Conservation (phyloP, 768 basidiomycete species). For the Chlorophyllum brunneum region DNA sequence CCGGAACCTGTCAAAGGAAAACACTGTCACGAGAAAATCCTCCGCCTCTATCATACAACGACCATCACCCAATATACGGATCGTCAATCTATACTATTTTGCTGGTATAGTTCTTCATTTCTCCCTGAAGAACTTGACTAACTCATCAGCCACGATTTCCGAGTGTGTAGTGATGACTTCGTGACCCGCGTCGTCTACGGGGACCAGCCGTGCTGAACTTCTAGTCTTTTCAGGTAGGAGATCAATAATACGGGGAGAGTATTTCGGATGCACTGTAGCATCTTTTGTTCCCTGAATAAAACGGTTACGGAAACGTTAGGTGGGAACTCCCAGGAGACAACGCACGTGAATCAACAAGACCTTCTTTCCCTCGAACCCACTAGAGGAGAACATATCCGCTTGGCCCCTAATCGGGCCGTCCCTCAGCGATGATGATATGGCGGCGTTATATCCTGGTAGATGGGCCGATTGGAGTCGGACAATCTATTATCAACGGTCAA, state of each 20-base stretch:
- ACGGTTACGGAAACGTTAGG: neutral
- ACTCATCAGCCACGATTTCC: constrained; percentile 26
- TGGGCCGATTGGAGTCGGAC: constrained; percentile 77
- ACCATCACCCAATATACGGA: neutral
- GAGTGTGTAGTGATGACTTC: constrained; percentile 46
- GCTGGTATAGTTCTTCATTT: neutral
- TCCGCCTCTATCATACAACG: neutral
- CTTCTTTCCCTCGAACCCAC: constrained; percentile 41
- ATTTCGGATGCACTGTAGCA: constrained; percentile 50
- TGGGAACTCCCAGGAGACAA: constrained; percentile 8
- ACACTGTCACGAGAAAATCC: neutral
- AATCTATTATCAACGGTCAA: constrained; percentile 36
- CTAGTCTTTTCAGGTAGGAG: constrained; percentile 36
- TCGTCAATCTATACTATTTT: too few species aligned
- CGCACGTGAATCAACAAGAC: constrained; percentile 67
- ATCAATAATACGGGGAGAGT: constrained; percentile 42
- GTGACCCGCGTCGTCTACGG: constrained; percentile 49
- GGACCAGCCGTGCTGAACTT: constrained; percentile 37
- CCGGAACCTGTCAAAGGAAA: neutral
- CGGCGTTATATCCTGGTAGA: constrained; percentile 69
- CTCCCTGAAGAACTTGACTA: constrained; percentile 7
- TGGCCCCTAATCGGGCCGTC: constrained; percentile 71
- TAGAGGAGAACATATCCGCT: constrained; percentile 45
- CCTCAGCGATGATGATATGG: constrained; percentile 71
- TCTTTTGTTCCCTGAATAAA: constrained; percentile 52